A percentile compares a stretch with the other conserved stretches of the same genome.
phyloP scores from a whole-genome alignment of 129 eudicot genomes.

The Logfia minima region DNA sequence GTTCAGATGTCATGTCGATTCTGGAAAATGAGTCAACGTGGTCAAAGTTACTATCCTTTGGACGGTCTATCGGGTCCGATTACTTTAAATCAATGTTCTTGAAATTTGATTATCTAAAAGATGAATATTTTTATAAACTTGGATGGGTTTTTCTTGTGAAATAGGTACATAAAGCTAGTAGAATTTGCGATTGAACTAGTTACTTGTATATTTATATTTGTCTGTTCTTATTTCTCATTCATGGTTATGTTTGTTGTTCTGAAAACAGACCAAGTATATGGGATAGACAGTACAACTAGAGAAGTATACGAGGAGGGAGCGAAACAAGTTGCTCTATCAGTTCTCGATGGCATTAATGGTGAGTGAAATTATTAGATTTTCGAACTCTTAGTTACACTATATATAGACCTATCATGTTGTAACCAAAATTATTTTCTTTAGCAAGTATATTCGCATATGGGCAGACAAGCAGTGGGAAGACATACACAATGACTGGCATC shows the following conservation, averaged over 20 bases:
- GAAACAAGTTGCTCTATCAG: conserved; percentile 81
- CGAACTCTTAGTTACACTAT: background rate
- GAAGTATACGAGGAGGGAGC: conserved; percentile 87
- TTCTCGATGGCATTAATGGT: conserved; percentile 77
- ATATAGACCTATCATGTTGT: background rate
- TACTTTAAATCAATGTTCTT: background rate
- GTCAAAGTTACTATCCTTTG: too few species aligned
- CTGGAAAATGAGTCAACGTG: too few species aligned
- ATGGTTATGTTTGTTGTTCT: background rate
- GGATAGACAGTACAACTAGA: conserved; percentile 53
- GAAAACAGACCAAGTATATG: conserved; percentile 71
- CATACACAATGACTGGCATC: conserved; percentile 93
- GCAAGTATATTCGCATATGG: conserved; percentile 97
- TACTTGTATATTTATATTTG: background rate
- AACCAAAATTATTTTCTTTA: conserved; percentile 38
- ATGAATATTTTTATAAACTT: too few species aligned
- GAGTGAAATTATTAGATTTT: conserved; percentile 24
- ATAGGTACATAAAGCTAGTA: too few species aligned
- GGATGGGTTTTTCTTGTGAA: too few species aligned
- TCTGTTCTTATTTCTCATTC: background rate
- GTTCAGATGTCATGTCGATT: too few species aligned
- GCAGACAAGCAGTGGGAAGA: conserved; percentile 99
- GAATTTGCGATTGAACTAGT: too few species aligned
- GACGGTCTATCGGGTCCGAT: background rate
- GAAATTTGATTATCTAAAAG: background rate